Evolutionary conservation across 2,329 filamentous ascomycete species (phyloP).

Genomic region (Fusarium sp.): DNA sequence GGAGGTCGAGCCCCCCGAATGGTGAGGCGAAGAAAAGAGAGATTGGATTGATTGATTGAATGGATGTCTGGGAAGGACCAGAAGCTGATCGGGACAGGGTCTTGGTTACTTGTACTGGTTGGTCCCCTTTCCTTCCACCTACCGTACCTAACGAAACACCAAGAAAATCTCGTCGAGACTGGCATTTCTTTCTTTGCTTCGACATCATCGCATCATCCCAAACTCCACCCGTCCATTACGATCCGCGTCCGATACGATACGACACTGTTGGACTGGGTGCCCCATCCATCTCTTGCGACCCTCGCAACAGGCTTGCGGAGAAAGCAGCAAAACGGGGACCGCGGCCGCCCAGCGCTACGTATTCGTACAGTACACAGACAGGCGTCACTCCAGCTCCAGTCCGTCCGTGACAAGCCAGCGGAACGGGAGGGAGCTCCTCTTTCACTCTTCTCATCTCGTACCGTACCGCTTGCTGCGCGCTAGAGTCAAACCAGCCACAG

Average conservation of each 20-base stretch:
- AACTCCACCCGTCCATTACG: constrained; percentile 39
- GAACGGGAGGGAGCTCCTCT: constrained; percentile 10
- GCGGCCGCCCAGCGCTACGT: constrained; percentile 31
- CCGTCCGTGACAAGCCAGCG: background rate
- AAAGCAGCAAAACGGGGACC: constrained; percentile 25
- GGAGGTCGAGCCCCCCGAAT: constrained; percentile 19
- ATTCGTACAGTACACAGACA: constrained; percentile 34
- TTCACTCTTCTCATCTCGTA: constrained; percentile 15
- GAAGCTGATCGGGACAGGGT: background rate
- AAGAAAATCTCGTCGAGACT: background rate
- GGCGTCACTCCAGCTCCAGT: background rate
- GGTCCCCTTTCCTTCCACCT: background rate
- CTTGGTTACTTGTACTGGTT: constrained; percentile 6
- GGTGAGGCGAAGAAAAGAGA: constrained; percentile 26
- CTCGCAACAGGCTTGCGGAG: constrained; percentile 35
- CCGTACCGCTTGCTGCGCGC: background rate
- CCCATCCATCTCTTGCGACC: constrained; percentile 23
- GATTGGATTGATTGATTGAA: background rate
- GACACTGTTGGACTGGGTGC: constrained; percentile 26
- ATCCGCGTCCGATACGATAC: constrained; percentile 42
- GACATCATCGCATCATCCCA: constrained; percentile 35
- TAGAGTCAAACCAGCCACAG: constrained; percentile 35
- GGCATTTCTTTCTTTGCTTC: constrained; percentile 2
- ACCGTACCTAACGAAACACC: background rate
- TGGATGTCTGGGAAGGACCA: background rate